Evolutionary conservation across 2,329 filamentous ascomycete genomes (phyloP).

Genomic region (Scedosporium dehoogii): DNA sequence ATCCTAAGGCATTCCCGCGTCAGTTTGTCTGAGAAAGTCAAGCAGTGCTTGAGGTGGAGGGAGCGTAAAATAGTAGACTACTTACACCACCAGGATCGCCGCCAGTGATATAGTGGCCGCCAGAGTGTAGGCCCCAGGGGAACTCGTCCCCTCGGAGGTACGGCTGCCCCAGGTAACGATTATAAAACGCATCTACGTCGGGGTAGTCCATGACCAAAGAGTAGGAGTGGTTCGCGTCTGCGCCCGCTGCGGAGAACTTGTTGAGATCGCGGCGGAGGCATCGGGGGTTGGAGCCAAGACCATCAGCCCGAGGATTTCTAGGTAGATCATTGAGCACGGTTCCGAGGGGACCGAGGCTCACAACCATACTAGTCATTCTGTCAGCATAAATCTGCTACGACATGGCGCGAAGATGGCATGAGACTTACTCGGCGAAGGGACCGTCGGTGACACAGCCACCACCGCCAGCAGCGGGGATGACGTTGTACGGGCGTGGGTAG

Average conservation of each 20-base stretch:
- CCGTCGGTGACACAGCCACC: conserved; percentile 44
- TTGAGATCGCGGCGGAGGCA: conserved; percentile 29
- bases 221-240: conserved; percentile 15
- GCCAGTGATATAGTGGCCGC: conserved; percentile 30
- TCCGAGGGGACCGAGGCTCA: conserved; percentile 29
- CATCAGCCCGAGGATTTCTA: conserved; percentile 15
- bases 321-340: conserved; percentile 13
- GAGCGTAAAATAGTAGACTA: background rate
- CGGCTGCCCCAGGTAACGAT: conserved; percentile 12
- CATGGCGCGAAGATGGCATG: background rate
- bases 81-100: conserved; percentile 18
- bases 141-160: conserved; percentile 9
- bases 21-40: background rate
- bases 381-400: too few species aligned
- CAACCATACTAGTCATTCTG: conserved; percentile 15
- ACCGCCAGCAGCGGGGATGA: conserved; percentile 36
- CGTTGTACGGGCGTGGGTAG: conserved; percentile 12
- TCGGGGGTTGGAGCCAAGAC: conserved; percentile 30
- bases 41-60: too few species aligned
- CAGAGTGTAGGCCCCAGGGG: conserved; percentile 21
- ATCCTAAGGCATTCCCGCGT: conserved; percentile 13
- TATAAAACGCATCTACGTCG: conserved; percentile 11
- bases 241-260: conserved; percentile 13
- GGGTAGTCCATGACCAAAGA: conserved; percentile 10
- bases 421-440: conserved; percentile 29